These are phyloP conservation scores for Neurospora sp. DNA, from an alignment of 495 filamentous ascomycete species.

Conservation along the genomic window DNA sequence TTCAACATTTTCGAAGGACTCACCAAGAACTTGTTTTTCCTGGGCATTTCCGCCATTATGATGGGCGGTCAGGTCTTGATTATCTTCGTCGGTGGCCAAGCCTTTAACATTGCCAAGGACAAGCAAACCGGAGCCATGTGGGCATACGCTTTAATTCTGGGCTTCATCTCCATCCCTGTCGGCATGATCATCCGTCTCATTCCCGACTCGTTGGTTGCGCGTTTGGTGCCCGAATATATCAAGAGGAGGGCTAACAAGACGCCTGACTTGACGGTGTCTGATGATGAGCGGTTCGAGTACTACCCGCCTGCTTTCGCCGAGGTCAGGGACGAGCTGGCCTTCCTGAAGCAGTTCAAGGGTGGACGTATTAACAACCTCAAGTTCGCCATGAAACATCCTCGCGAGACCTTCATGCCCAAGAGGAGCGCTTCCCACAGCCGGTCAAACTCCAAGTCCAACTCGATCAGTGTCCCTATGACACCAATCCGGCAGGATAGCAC, in stretches of 20 bases:
- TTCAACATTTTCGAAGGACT: constrained; percentile 87
- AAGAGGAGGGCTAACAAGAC: constrained; percentile 47
- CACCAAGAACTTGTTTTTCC: constrained; percentile 67
- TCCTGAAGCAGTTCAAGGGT: constrained; percentile 84
- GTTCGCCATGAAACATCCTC: constrained; percentile 73
- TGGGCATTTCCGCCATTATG: constrained; percentile 73
- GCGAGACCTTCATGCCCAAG: constrained; percentile 58
- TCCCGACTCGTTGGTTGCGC: constrained; percentile 45
- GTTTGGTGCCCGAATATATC: constrained; percentile 57
- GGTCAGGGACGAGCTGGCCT: constrained; percentile 70
- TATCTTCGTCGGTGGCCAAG: constrained; percentile 60
- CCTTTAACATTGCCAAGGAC: constrained; percentile 56
- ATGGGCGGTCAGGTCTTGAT: constrained; percentile 73
- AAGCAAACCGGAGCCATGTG: constrained; percentile 58
- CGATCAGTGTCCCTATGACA: constrained; percentile 49
- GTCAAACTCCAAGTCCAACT: constrained; percentile 58
- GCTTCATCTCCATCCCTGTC: constrained; percentile 61
- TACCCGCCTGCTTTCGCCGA: constrained; percentile 65
- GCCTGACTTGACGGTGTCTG: constrained; percentile 52
- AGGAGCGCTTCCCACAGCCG: constrained; percentile 57
- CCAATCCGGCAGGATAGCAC: constrained; percentile 49
- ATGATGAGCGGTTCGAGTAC: constrained; percentile 58
- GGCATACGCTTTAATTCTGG: constrained; percentile 64
- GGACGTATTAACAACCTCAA: constrained; percentile 80
- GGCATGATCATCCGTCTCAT: constrained; percentile 60